Evolutionary conservation across 306 rosid genomes (phyloP), one percentile per base, ranked within the genome.

Genomic region (Astragalus membranaceus): DNA sequence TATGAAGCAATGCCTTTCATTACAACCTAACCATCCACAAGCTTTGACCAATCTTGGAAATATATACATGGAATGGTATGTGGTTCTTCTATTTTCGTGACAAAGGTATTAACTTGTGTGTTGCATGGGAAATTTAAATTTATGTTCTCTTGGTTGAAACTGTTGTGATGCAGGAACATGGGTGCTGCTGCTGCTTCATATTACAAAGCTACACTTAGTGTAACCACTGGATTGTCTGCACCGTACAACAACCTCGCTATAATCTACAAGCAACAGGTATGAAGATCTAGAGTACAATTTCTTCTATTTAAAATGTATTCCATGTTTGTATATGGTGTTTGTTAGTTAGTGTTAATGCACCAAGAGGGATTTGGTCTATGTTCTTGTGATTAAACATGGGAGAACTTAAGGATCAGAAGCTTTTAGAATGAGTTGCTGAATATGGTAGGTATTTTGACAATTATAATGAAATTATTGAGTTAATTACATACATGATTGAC

Each of bases 1-100:
- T 86, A 87, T 17, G 67, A 79, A 95, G 99, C 97, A 95, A 89
- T 95, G 99, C 83, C 97, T 95, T 74, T 47, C 85, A 29, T 65
- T 95, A 59, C 97, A 95, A 78, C 91, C 97, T 12, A 95, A 83
- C 84, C 99, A 95, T 48, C 97, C 99, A 17, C 99, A 95, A 76
- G 99, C 99, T n/a, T 88, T 82, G 79, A 95, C 98, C 80, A 93
- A 93, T 80, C 96, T 93, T 53, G 98, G 98, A 69, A 93, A 93
- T 70, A 93, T 90, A 77, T 93, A 93, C 74, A 93, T 93, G 98
- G 98, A 93, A 65, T 93, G 98, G 98, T 90, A 87, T 64, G 81
- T 33, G 50, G 52, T 65, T 57, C 76, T 17, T 65, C 39, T 26
- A 52, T 47, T 58, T 44, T 39, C 30, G 17, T 43, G 54, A 41